These are phyloP conservation scores for Fusarium sp. DNA, from an alignment of 2,329 filamentous ascomycete species.

Conservation along the genomic window DNA sequence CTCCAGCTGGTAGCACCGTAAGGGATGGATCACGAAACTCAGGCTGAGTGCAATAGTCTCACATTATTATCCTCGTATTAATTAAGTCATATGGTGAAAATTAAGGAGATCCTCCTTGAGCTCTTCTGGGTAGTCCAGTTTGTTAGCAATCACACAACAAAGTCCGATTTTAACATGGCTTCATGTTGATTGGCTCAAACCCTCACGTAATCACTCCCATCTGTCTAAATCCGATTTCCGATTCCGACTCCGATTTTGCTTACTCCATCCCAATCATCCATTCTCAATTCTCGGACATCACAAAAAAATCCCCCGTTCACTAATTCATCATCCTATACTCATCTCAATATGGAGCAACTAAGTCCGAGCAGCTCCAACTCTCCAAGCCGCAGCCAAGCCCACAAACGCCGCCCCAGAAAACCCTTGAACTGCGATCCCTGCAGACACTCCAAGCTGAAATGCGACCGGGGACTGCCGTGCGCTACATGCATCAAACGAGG, in stretches of 20 bases:
- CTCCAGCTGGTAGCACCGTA: too few relatives aligned
- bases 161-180: background rate
- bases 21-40: too few relatives aligned
- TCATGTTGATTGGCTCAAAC: background rate
- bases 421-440: slow-evolving; percentile 21
- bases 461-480: slow-evolving; percentile 14
- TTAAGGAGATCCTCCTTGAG: background rate
- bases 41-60: background rate
- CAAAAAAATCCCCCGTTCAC: accelerated
- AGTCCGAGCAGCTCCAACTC: background rate
- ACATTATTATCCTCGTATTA: background rate
- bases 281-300: background rate
- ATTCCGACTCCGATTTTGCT: background rate
- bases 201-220: background rate
- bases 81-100: background rate
- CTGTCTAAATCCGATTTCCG: background rate
- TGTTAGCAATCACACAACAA: too few relatives aligned
- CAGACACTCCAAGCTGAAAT: slow-evolving; percentile 19
- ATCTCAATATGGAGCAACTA: background rate
- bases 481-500: slow-evolving; percentile 14
- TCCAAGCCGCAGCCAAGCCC: background rate
- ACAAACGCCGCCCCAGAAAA: slow-evolving; percentile 7
- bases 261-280: background rate
- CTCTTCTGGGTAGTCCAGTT: background rate
- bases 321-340: background rate